Evolutionary conservation across 176 grass and related monocot species (phyloP), one percentile per base, ranked within the genome.

Genomic region (Chrysopogon serrulatus): DNA sequence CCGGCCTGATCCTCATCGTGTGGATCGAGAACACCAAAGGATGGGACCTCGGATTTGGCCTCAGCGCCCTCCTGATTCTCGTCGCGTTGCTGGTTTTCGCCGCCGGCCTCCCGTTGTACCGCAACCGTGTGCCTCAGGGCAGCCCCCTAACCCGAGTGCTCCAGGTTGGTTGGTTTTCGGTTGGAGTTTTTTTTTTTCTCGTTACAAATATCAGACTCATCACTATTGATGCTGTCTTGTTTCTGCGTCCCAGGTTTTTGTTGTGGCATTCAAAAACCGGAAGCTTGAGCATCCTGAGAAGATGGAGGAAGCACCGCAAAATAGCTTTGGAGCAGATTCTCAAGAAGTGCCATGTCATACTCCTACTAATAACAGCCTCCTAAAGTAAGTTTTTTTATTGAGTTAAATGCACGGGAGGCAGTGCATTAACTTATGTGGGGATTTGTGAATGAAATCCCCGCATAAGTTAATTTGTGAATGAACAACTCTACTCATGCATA

Each of bases 181-280:
- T 31, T n/a, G n/a, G n/a, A n/a, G 5, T 3, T n/a, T n/a, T n/a
- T n/a, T n/a, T n/a, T n/a, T n/a, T n/a, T n/a, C n/a, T n/a, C n/a
- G n/a, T n/a, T n/a, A n/a, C n/a, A n/a, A n/a, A n/a, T n/a, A n/a
- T n/a, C n/a, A n/a, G n/a, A n/a, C n/a, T n/a, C n/a, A n/a, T n/a
- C n/a, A n/a, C n/a, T n/a, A n/a, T n/a, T n/a, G n/a, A n/a, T n/a
- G n/a, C n/a, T n/a, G n/a, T n/a, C n/a, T n/a, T n/a, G n/a, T n/a
- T n/a, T n/a, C n/a, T n/a, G n/a, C n/a, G n/a, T n/a, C 28, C 36
- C 18, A 94, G 91, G 91, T 94, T 36, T 43, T 90, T 68, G 88
- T 94, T 44, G 85, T 71, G 62, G 91, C 91, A 67, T 88, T 91
- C 49, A 94, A 68, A 68, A 94, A 94, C 48, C 43, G 92, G 41